Evolutionary conservation across 257 asterid genomes (phyloP).

Genomic region (Linderniella brevidens): DNA sequence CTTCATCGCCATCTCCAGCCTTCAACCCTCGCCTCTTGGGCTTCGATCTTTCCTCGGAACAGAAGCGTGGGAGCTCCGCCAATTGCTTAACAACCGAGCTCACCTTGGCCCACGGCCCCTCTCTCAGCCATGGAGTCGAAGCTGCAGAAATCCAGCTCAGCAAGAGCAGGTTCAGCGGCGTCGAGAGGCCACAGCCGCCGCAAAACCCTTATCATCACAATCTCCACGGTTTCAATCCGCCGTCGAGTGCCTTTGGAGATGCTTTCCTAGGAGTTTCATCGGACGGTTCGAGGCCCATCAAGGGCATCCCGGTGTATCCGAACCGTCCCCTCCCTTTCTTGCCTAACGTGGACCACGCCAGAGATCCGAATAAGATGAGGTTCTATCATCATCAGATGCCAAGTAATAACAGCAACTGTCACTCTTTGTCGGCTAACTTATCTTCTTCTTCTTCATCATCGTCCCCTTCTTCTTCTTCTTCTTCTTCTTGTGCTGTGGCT

Average conservation of each 20-base stretch:
- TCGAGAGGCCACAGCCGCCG: neutral
- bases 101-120: conserved; percentile 3
- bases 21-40: neutral
- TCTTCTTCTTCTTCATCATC: conserved; percentile 10
- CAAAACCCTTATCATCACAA: conserved; percentile 5
- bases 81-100: conserved; percentile 5
- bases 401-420: conserved; percentile 13
- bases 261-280: neutral
- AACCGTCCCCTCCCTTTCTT: conserved; percentile 7
- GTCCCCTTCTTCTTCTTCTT: conserved; percentile 1
- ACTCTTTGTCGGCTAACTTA: too few relatives aligned
- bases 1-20: neutral
- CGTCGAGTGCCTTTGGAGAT: neutral
- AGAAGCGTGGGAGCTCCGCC: neutral
- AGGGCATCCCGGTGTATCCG: conserved; percentile 10
- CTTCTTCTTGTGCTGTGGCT: conserved; percentile 16
- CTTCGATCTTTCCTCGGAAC: neutral
- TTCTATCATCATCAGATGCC: conserved; percentile 20
- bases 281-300: conserved; percentile 3
- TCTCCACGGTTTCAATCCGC: neutral
- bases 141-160: neutral
- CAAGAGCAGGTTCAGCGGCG: neutral
- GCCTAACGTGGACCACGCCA: neutral
- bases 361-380: conserved; percentile 21
- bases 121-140: neutral